Evolutionary conservation across 768 basidiomycete species (phyloP).

Genomic region (Rhizopogon rudus): DNA sequence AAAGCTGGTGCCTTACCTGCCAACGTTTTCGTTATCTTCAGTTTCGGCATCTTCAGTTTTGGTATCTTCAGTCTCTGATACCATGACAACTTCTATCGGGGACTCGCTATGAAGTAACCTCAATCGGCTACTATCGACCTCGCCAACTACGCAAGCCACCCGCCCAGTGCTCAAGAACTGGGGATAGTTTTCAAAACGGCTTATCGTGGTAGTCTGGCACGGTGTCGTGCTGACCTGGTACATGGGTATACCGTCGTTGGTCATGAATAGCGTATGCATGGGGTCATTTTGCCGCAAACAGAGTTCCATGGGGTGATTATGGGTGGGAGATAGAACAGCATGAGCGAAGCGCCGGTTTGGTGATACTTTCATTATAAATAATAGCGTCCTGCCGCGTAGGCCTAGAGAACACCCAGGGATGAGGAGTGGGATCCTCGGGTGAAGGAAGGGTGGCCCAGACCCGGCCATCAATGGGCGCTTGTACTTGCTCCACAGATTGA

Average conservation of each 20-base stretch:
- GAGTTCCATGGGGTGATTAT: neutral
- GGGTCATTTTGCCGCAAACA: slow-evolving; percentile 31
- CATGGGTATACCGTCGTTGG: slow-evolving; percentile 27
- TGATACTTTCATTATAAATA: neutral
- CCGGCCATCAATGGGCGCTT: neutral
- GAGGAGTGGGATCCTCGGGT: neutral
- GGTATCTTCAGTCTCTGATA: slow-evolving; percentile 2
- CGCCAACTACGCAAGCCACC: slow-evolving; percentile 29
- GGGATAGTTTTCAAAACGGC: slow-evolving; percentile 20
- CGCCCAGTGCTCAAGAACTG: slow-evolving; percentile 20
- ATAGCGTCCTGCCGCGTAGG: neutral
- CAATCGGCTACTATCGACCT: slow-evolving; percentile 24
- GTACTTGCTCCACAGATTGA: neutral
- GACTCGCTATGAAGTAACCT: slow-evolving; percentile 14
- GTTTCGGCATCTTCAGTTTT: neutral
- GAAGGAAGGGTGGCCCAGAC: neutral
- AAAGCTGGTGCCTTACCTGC: slow-evolving; percentile 15
- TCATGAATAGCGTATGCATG: slow-evolving; percentile 28
- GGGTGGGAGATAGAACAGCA: neutral
- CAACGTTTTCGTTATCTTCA: slow-evolving; percentile 4
- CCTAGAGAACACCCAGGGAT: neutral
- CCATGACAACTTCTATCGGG: slow-evolving; percentile 10
- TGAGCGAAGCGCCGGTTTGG: neutral
- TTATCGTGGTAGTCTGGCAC: neutral
- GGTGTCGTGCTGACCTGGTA: slow-evolving; percentile 29